A percentile compares a stretch with the other conserved stretches of the same genome.
These are phyloP conservation scores for Neopestalotiopsis sp. DNA, from an alignment of 2,329 filamentous ascomycete genomes.

Conservation along the genomic window DNA sequence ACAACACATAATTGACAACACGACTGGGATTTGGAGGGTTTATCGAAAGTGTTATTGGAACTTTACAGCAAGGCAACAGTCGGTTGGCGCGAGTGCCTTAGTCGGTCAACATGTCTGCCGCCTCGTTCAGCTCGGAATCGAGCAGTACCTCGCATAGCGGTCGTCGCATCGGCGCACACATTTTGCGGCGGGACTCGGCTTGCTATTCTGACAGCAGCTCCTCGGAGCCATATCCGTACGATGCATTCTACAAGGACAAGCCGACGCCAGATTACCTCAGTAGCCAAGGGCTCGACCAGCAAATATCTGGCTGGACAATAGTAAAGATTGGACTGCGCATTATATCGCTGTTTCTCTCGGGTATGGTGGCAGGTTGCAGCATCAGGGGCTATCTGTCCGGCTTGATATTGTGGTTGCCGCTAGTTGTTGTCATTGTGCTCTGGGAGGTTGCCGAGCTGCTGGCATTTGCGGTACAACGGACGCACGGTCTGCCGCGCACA, in stretches of 20 bases:
- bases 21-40: background rate
- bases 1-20: background rate
- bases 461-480: conserved; percentile 15
- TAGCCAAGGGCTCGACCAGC: too few species aligned
- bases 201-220: conserved; percentile 10
- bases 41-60: background rate
- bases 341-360: conserved; percentile 13
- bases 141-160: background rate
- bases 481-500: conserved; percentile 13
- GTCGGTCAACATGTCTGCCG: conserved; percentile 10
- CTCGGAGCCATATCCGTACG: conserved; percentile 1
- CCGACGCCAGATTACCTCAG: conserved; percentile 5
- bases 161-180: conserved; percentile 3
- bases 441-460: conserved; percentile 16
- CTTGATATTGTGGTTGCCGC: conserved; percentile 17
- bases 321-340: conserved; percentile 17
- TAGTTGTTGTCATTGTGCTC: conserved; percentile 15
- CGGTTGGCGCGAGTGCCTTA: background rate
- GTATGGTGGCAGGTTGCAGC: conserved; percentile 16
- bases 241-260: conserved; percentile 16
- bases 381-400: conserved; percentile 12
- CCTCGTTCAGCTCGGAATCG: conserved; percentile 6
- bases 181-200: conserved; percentile 3
- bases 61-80: background rate
- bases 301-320: conserved; percentile 14